These are phyloP conservation scores for Wakefieldia striispora DNA, from an alignment of 768 basidiomycete genomes.

Conservation along the genomic window DNA sequence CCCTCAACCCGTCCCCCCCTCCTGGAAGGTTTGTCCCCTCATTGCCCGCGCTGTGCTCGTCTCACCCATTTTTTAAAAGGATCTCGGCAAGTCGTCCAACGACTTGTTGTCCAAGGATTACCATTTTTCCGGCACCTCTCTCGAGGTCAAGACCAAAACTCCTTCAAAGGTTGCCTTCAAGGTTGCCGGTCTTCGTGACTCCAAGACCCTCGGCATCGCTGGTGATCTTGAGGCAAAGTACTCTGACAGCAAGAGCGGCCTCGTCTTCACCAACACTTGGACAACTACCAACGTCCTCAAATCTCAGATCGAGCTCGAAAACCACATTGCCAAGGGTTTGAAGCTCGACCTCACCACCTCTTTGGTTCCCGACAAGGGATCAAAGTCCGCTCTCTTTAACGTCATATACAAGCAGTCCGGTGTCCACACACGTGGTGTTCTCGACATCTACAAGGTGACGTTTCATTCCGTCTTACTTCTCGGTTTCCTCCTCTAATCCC, in stretches of 20 bases:
- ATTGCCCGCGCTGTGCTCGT: neutral
- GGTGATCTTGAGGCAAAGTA: slow-evolving; percentile 98
- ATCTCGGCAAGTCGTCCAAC: slow-evolving; percentile 95
- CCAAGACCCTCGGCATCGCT: slow-evolving; percentile 67
- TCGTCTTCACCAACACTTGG: slow-evolving; percentile 95
- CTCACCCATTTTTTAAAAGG: slow-evolving; percentile 43
- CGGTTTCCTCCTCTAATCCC: neutral
- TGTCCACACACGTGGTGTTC: slow-evolving; percentile 83
- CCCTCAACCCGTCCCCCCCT: slow-evolving; percentile 94
- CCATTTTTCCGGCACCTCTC: slow-evolving; percentile 65
- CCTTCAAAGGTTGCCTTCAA: slow-evolving; percentile 92
- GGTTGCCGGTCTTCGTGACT: slow-evolving; percentile 80
- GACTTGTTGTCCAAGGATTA: slow-evolving; percentile 94
- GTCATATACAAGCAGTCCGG: slow-evolving; percentile 95
- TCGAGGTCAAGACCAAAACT: slow-evolving; percentile 88
- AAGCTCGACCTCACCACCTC: slow-evolving; percentile 89
- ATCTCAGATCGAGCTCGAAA: slow-evolving; percentile 91
- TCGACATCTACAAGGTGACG: slow-evolving; percentile 92
- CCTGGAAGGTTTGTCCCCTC: slow-evolving; percentile 73
- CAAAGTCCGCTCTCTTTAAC: slow-evolving; percentile 80
- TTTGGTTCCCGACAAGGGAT: slow-evolving; percentile 82
- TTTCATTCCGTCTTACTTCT: slow-evolving; percentile 6
- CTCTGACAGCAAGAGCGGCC: slow-evolving; percentile 85
- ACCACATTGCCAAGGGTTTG: slow-evolving; percentile 95
- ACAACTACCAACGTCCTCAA: slow-evolving; percentile 92